Conservation (phyloP, 1,284 basidiomycete genomes). For the Abortiporus biennis region DNA sequence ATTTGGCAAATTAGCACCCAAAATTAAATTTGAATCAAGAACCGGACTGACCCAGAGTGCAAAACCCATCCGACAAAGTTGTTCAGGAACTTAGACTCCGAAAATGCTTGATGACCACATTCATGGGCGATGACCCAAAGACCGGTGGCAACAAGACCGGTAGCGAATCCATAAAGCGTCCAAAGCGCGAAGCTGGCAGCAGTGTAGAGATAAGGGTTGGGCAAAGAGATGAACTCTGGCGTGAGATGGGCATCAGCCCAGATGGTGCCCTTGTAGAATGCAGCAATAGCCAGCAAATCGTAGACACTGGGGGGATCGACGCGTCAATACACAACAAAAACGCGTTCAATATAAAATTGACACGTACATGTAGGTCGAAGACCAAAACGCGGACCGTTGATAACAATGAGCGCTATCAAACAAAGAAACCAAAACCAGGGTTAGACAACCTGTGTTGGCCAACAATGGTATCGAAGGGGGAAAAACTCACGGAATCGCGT, state of each 20-base stretch:
- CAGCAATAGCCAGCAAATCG: conserved; percentile 70
- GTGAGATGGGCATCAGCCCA: conserved; percentile 65
- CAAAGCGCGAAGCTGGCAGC: conserved; percentile 69
- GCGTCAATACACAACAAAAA: conserved; percentile 13
- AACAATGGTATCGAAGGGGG: conserved; percentile 1
- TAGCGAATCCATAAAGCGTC: conserved; percentile 76
- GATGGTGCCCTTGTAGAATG: conserved; percentile 65
- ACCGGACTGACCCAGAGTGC: conserved; percentile 69
- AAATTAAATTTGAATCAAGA: conserved; percentile 23
- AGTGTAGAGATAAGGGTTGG: conserved; percentile 59
- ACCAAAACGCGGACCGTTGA: conserved; percentile 84
- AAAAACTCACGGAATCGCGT: conserved; percentile 75
- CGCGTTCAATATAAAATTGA: conserved; percentile 5
- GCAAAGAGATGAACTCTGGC: conserved; percentile 50
- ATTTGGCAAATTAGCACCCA: conserved; percentile 4
- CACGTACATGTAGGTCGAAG: conserved; percentile 77
- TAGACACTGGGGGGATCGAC: conserved; percentile 44
- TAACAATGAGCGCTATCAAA: conserved; percentile 90
- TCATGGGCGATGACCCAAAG: conserved; percentile 92
- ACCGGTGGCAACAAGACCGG: conserved; percentile 90
- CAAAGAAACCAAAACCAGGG: no score
- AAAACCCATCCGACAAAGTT: conserved; percentile 93
- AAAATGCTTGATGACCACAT: conserved; percentile 96
- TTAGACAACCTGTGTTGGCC: conserved; percentile 1
- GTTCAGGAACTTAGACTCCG: conserved; percentile 92